Conservation (phyloP, 768 basidiomycete genomes). For the Serendipita sp. region DNA sequence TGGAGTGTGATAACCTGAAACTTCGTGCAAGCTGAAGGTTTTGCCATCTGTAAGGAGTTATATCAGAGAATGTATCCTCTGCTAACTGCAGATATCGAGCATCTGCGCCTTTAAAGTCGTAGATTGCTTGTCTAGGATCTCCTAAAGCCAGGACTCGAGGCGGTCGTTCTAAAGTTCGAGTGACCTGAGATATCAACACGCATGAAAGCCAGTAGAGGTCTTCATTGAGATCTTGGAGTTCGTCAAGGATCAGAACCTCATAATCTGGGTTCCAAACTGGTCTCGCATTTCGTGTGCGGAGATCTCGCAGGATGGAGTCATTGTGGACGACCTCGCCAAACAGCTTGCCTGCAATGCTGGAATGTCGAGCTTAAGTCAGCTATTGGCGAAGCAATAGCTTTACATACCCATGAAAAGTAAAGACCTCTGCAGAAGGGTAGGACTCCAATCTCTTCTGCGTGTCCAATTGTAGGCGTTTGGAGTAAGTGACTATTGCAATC, state of each 20-base stretch:
- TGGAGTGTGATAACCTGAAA: neutral
- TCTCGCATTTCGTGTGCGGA: neutral
- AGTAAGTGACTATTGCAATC: conserved; percentile 6
- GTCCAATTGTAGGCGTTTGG: conserved; percentile 3
- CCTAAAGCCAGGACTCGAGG: conserved; percentile 4
- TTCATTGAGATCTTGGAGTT: conserved; percentile 3
- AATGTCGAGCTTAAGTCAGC: neutral
- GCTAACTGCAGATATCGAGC: neutral
- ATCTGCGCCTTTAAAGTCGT: conserved; percentile 6
- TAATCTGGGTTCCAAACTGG: neutral
- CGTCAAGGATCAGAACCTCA: conserved; percentile 4
- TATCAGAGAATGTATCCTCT: neutral
- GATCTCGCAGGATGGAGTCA: neutral
- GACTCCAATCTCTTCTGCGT: neutral
- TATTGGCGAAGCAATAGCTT: neutral
- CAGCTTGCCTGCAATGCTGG: neutral
- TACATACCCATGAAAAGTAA: conserved; percentile 7
- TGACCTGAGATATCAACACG: neutral
- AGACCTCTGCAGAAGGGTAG: neutral
- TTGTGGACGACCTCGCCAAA: conserved; percentile 1
- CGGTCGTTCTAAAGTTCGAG: neutral
- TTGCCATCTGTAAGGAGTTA: conserved; percentile 5
- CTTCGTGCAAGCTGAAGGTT: conserved; percentile 2
- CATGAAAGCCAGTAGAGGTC: conserved; percentile 8
- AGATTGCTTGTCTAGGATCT: conserved; percentile 5